These are phyloP conservation scores for Phytophthora sp. DNA, from an alignment of 352 stramenopile genomes.

Conservation along the genomic window DNA sequence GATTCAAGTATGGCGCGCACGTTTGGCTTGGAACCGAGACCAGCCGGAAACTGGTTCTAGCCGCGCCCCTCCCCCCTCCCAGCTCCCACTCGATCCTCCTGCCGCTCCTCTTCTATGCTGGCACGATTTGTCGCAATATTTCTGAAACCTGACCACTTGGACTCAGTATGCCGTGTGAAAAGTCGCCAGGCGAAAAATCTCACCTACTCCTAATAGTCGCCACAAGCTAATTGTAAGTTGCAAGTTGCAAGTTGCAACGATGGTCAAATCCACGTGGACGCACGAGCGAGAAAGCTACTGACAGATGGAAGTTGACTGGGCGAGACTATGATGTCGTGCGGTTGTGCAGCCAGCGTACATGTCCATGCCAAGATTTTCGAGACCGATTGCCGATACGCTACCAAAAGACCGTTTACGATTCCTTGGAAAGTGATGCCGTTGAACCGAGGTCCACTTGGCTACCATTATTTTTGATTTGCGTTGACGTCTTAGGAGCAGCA, in stretches of 20 bases:
- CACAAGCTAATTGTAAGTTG: too few species aligned
- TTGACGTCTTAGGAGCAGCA: neutral
- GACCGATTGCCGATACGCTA: neutral
- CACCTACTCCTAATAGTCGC: conserved; percentile 14
- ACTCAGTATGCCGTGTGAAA: conserved; percentile 27
- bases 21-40: too few species aligned
- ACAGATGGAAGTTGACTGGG: conserved; percentile 31
- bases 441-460: conserved; percentile 3
- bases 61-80: conserved; percentile 13
- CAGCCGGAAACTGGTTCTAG: conserved; percentile 30
- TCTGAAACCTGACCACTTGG: conserved; percentile 25
- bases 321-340: conserved; percentile 30
- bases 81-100: conserved; percentile 34
- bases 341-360: neutral
- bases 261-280: conserved; percentile 42
- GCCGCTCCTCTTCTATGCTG: conserved; percentile 37
- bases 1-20: conserved; percentile 41
- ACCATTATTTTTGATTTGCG: too few species aligned
- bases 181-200: conserved; percentile 26
- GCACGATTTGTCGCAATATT: conserved; percentile 40
- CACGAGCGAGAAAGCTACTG: conserved; percentile 25
- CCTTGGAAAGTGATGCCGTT: conserved; percentile 6
- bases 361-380: neutral
- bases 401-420: conserved; percentile 7
- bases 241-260: conserved; percentile 10